Conservation (phyloP, 1,284 basidiomycete genomes). For the Pseudozyma sp. region DNA sequence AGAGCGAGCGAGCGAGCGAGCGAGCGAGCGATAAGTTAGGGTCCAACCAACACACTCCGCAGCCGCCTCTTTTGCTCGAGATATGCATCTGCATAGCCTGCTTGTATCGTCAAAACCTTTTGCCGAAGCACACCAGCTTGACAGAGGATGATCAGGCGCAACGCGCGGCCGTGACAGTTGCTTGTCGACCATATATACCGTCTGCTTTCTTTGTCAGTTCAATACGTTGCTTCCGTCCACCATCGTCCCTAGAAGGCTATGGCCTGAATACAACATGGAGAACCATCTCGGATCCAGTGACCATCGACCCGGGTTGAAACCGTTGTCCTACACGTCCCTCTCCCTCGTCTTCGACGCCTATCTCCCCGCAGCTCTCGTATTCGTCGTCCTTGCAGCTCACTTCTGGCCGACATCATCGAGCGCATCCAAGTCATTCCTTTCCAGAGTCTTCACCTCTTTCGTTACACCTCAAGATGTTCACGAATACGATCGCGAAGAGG, state of each 20-base stretch:
- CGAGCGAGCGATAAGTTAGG: too few relatives aligned
- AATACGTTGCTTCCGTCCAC: not conserved
- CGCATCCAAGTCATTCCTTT: conserved; percentile 2
- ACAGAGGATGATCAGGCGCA: too few relatives aligned
- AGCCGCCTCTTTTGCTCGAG: too few relatives aligned
- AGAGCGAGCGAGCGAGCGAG: too few relatives aligned
- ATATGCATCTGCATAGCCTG: too few relatives aligned
- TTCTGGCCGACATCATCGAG: conserved; percentile 10
- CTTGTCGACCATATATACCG: not conserved
- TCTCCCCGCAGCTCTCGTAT: conserved; percentile 17
- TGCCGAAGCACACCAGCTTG: too few relatives aligned
- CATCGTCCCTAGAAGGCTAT: not conserved
- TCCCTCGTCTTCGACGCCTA: conserved; percentile 28
- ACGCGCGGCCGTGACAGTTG: too few relatives aligned
- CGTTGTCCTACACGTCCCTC: conserved; percentile 7
- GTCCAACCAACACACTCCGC: too few relatives aligned
- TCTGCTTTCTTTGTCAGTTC: not conserved
- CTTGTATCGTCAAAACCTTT: too few relatives aligned
- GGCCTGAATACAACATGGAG: not conserved
- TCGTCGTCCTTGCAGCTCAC: conserved; percentile 4
- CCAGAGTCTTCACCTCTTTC: conserved; percentile 21
- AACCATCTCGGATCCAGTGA: conserved; percentile 7
- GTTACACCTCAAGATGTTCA: conserved; percentile 31
- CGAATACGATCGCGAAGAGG: conserved; percentile 28
- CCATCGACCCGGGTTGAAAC: not conserved